Conservation (phyloP, 495 filamentous ascomycete genomes). For the Rhizodiscina lignyota region DNA sequence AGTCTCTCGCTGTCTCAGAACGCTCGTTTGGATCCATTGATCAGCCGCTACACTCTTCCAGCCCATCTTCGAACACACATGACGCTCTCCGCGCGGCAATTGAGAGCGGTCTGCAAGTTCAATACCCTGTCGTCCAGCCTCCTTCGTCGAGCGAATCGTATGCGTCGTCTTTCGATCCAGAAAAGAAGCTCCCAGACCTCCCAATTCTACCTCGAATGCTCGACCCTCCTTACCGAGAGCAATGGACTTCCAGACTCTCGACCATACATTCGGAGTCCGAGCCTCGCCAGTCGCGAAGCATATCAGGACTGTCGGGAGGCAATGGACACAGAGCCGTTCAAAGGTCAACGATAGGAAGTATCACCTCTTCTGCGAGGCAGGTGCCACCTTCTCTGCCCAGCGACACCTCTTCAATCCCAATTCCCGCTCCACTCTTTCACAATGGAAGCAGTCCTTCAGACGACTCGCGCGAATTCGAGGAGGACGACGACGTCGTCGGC, state of each 20-base stretch:
- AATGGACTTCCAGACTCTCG: slow-evolving; percentile 20
- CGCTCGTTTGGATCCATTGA: too few species aligned
- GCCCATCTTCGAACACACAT: too few species aligned
- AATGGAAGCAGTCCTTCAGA: too few species aligned
- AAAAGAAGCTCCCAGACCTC: slow-evolving; percentile 4
- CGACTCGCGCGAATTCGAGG: slow-evolving; percentile 18
- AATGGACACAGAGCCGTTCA: too few species aligned
- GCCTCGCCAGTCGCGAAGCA: slow-evolving; percentile 9
- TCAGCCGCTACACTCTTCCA: too few species aligned
- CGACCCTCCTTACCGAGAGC: slow-evolving; percentile 1
- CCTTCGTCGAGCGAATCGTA: slow-evolving; percentile 15
- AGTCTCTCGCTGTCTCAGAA: too few species aligned
- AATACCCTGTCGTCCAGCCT: slow-evolving; percentile 15
- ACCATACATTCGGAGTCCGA: slow-evolving; percentile 24
- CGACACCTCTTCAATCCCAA: too few species aligned
- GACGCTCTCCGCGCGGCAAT: slow-evolving; percentile 12
- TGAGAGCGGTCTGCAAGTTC: slow-evolving; percentile 15
- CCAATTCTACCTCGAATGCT: slow-evolving; percentile 17
- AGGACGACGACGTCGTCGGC: slow-evolving; percentile 19
- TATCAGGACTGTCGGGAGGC: too few species aligned
- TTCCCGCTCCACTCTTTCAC: too few species aligned
- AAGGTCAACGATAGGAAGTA: too few species aligned
- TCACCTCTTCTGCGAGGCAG: too few species aligned
- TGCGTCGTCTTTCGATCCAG: slow-evolving; percentile 15
- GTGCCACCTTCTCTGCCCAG: too few species aligned